These are phyloP conservation scores for Pleurozium schreberi DNA, from an alignment of 225 moss, liverwort and hornwort genomes.

Conservation along the genomic window DNA sequence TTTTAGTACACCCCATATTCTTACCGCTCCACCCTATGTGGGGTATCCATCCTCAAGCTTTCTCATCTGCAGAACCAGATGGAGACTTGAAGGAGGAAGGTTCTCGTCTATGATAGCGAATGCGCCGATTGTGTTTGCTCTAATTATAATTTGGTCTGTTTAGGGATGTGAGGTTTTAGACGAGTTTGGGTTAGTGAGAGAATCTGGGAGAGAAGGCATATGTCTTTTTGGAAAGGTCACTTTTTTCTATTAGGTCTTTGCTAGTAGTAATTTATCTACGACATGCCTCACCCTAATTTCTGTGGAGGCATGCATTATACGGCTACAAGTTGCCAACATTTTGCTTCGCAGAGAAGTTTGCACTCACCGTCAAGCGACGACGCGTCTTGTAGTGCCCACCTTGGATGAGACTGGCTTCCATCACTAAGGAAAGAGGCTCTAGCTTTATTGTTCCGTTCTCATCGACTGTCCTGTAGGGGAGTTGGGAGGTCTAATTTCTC, in stretches of 20 bases:
- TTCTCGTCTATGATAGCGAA: slow-evolving; percentile 19
- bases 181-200: slow-evolving; percentile 24
- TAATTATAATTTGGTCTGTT: slow-evolving; percentile 36
- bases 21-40: slow-evolving; percentile 31
- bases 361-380: slow-evolving; percentile 21
- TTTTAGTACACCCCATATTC: slow-evolving; percentile 47
- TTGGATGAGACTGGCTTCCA: slow-evolving; percentile 34
- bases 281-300: slow-evolving; percentile 31
- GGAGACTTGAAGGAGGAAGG: not conserved
- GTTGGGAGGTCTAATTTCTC: slow-evolving; percentile 21
- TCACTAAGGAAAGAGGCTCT: slow-evolving; percentile 42
- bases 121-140: slow-evolving; percentile 18
- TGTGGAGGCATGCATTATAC: slow-evolving; percentile 35
- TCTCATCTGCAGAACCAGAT: slow-evolving; percentile 18
- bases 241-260: slow-evolving; percentile 30
- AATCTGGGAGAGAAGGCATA: slow-evolving; percentile 21
- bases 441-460: slow-evolving; percentile 34
- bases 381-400: slow-evolving; percentile 47
- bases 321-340: slow-evolving; percentile 27
- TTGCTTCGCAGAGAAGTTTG: slow-evolving; percentile 25
- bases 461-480: slow-evolving; percentile 8
- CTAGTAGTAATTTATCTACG: slow-evolving; percentile 33
- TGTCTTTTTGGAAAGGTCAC: slow-evolving; percentile 28
- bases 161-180: slow-evolving; percentile 31
- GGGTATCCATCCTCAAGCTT: slow-evolving; percentile 12